These are phyloP conservation scores for Gracilariopsis chorda DNA, from an alignment of 23 red algal species.

Conservation along the genomic window DNA sequence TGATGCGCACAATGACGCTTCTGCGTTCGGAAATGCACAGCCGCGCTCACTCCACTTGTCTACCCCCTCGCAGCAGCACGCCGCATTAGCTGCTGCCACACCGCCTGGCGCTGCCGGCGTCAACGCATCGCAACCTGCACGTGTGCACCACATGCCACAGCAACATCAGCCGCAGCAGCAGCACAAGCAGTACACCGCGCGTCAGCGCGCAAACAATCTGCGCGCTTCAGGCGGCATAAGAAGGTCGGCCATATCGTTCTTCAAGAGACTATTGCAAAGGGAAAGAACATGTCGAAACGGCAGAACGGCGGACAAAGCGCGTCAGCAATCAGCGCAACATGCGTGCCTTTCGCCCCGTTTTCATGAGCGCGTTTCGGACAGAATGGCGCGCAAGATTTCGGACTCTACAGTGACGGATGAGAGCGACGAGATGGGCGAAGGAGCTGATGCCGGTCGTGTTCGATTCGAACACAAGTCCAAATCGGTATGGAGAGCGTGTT, in stretches of 20 bases:
- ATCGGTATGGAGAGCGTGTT: neutral
- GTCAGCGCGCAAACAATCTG: neutral
- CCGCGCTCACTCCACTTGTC: neutral
- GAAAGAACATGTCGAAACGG: neutral
- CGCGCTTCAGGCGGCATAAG: neutral
- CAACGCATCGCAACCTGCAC: neutral
- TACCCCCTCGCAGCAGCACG: neutral
- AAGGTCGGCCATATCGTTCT: neutral
- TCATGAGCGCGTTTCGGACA: neutral
- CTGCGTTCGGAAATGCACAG: no score
- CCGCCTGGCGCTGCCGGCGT: neutral
- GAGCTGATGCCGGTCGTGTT: neutral
- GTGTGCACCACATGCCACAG: neutral
- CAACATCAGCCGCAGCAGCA: no score
- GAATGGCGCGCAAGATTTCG: neutral
- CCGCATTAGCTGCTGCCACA: neutral
- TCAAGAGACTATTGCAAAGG: neutral
- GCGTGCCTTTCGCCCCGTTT: neutral
- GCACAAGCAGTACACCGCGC: neutral
- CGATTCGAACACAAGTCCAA: neutral
- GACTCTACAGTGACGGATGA: conserved; percentile 16
- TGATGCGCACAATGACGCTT: no score
- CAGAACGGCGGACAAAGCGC: neutral
- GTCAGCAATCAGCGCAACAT: neutral
- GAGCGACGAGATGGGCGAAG: neutral